phyloP scores from a whole-genome alignment of 352 stramenopile species.

The Phytopythium cucurbitacearum region DNA sequence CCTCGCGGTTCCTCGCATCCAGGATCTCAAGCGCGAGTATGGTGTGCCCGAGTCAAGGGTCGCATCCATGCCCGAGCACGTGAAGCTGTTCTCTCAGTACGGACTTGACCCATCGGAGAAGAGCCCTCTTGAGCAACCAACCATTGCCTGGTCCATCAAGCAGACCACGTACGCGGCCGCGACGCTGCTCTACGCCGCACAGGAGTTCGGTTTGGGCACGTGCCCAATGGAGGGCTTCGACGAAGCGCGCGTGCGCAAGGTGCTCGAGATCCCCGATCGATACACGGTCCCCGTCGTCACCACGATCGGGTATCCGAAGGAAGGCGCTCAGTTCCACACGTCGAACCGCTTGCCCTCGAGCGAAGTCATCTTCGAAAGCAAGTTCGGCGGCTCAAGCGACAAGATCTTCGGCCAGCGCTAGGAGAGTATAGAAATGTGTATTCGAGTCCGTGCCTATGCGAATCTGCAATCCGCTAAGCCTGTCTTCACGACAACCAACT shows the following conservation, averaged over 20 bases:
- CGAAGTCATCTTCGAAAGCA: slow-evolving; percentile 83
- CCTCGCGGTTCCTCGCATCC: slow-evolving; percentile 57
- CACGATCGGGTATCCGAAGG: slow-evolving; percentile 42
- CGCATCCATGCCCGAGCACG: slow-evolving; percentile 35
- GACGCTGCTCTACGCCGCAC: slow-evolving; percentile 58
- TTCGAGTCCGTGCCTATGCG: too few species aligned
- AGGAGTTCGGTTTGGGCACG: slow-evolving; percentile 51
- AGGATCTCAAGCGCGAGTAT: slow-evolving; percentile 60
- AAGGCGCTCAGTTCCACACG: slow-evolving; percentile 6
- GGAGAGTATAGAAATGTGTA: too few species aligned
- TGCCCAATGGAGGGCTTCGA: slow-evolving; percentile 73
- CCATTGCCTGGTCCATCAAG: slow-evolving; percentile 72
- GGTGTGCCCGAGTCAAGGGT: slow-evolving; percentile 40
- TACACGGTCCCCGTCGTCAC: slow-evolving; percentile 68
- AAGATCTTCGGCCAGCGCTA: slow-evolving; percentile 30
- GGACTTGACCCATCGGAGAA: slow-evolving; percentile 16
- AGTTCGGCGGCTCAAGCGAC: slow-evolving; percentile 65
- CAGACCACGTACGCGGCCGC: slow-evolving; percentile 59
- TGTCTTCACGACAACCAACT: too few species aligned
- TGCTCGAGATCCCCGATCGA: slow-evolving; percentile 61
- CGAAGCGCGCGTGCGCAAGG: slow-evolving; percentile 35
- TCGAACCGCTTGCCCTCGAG: slow-evolving; percentile 49
- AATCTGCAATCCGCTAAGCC: too few species aligned
- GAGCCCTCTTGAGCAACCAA: slow-evolving; percentile 41
- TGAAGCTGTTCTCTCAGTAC: slow-evolving; percentile 44